phyloP scores from a whole-genome alignment of 495 filamentous ascomycete species.

The Aspergillus leporis region DNA sequence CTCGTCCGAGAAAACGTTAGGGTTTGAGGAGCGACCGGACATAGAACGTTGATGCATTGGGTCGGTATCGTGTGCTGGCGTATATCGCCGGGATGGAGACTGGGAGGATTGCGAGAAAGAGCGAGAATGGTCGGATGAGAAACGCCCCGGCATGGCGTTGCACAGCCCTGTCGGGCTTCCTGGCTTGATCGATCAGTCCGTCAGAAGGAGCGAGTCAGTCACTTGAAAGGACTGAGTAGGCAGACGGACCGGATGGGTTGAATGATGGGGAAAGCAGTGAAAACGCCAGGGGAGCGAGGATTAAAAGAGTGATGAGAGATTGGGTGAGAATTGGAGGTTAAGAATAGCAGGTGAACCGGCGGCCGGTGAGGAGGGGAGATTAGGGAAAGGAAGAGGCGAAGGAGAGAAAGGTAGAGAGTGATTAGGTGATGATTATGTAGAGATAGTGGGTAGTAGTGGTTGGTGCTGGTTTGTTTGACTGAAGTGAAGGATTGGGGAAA shows the following conservation, averaged over 20 bases:
- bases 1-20: slow-evolving; percentile 56
- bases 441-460: slow-evolving; percentile 4
- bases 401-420: slow-evolving; percentile 3
- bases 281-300: slow-evolving; percentile 12
- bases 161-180: slow-evolving; percentile 49
- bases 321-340: slow-evolving; percentile 5
- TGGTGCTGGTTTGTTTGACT: background rate
- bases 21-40: slow-evolving; percentile 44
- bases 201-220: slow-evolving; percentile 16
- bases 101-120: slow-evolving; percentile 41
- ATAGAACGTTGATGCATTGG: slow-evolving; percentile 36
- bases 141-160: slow-evolving; percentile 48
- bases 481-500: slow-evolving; percentile 5
- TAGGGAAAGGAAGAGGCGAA: too few species aligned
- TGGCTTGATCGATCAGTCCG: slow-evolving; percentile 25
- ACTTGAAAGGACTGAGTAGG: slow-evolving; percentile 19
- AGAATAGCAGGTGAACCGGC: slow-evolving; percentile 13
- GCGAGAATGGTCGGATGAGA: slow-evolving; percentile 46
- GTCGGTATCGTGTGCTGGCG: slow-evolving; percentile 29
- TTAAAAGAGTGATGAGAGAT: background rate
- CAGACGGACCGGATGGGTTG: slow-evolving; percentile 12
- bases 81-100: slow-evolving; percentile 25
- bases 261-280: slow-evolving; percentile 11
- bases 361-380: too few species aligned
- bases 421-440: background rate